These are phyloP conservation scores for Cytidiella melzeri DNA, from an alignment of 768 basidiomycete species.

Conservation along the genomic window DNA sequence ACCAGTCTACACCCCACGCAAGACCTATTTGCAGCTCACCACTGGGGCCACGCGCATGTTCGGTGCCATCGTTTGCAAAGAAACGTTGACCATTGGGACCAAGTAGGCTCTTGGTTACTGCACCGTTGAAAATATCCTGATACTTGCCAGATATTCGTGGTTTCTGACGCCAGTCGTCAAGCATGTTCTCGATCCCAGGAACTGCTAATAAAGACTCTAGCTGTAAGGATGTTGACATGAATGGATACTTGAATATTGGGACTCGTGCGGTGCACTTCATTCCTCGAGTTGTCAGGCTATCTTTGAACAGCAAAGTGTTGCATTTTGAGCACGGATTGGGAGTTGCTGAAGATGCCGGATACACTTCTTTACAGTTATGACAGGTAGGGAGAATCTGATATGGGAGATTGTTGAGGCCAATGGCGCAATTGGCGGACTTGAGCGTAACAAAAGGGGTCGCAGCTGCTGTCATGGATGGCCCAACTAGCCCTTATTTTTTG, in stretches of 20 bases:
- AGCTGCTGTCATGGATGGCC: too few species aligned
- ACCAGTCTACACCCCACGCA: conserved; percentile 29
- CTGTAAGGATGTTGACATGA: background rate
- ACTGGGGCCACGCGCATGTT: background rate
- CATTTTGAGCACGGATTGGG: background rate
- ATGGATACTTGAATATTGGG: background rate
- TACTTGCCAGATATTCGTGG: background rate
- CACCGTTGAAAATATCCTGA: conserved; percentile 1
- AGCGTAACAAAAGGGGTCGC: background rate
- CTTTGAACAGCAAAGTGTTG: background rate
- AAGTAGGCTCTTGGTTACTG: background rate
- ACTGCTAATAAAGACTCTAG: background rate
- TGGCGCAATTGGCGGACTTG: background rate
- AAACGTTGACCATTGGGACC: conserved; percentile 1
- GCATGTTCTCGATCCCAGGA: background rate
- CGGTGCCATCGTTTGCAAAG: background rate
- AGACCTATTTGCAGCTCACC: conserved; percentile 27
- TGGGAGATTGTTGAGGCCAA: background rate
- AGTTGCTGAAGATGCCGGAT: background rate
- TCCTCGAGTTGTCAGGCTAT: too few species aligned
- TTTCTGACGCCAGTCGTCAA: background rate
- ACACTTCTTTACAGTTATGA: background rate
- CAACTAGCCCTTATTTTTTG: too few species aligned
- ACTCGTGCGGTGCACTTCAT: background rate
- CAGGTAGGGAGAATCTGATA: background rate